A percentile compares a stretch with the other conserved stretches of the same genome.
Conservation (phyloP, 225 moss, liverwort and hornwort species). For the Pleurozium schreberi region DNA sequence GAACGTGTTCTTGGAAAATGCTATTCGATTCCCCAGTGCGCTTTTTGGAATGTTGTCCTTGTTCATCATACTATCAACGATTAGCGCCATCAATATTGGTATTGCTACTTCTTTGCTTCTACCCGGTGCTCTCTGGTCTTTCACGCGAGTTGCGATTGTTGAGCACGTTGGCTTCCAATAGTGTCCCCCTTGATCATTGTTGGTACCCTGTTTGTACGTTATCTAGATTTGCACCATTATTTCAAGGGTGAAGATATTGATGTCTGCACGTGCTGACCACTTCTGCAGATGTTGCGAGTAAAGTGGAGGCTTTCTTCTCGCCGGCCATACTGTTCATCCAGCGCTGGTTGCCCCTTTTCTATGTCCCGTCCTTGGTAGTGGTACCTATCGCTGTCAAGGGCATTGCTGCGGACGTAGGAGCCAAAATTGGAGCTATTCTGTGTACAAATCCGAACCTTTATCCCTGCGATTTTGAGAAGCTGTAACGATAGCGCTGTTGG, state of each 20-base stretch:
- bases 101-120: background rate
- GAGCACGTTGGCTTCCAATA: background rate
- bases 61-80: constrained; percentile 28
- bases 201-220: background rate
- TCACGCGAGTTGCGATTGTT: background rate
- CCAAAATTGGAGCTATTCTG: constrained; percentile 68
- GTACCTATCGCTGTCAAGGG: constrained; percentile 87
- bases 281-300: constrained; percentile 41
- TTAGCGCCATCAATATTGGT: constrained; percentile 46
- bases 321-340: constrained; percentile 86
- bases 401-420: constrained; percentile 62
- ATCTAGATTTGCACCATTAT: background rate
- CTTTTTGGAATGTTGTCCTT: constrained; percentile 80
- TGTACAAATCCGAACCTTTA: constrained; percentile 30
- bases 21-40: constrained; percentile 83
- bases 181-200: background rate
- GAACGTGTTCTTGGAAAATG: constrained; percentile 49
- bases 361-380: constrained; percentile 89
- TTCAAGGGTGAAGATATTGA: constrained; percentile 11
- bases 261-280: background rate
- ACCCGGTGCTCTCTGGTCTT: background rate
- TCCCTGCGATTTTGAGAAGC: background rate
- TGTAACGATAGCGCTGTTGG: background rate
- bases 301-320: constrained; percentile 63
- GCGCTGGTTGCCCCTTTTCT: constrained; percentile 96